Percentiles rank a stretch among this genome's conserved stretches.
Evolutionary conservation across 768 basidiomycete species (phyloP).

Genomic region (Royoungia palumana): DNA sequence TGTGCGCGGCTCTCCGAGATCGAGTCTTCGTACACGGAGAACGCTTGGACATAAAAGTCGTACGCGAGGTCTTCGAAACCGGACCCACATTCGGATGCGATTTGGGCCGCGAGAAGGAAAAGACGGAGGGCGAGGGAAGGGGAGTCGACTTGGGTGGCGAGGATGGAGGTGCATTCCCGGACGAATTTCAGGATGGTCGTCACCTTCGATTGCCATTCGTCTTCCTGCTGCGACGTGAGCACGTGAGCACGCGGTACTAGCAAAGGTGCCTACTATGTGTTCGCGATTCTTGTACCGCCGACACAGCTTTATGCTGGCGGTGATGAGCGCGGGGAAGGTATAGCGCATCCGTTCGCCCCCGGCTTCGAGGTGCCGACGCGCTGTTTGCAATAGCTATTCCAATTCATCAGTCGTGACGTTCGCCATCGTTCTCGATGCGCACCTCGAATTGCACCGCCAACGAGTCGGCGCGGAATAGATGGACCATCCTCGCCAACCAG

Average conservation of each 20-base stretch:
- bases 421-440: constrained; percentile 11
- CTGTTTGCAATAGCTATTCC: constrained; percentile 80
- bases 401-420: not conserved
- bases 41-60: constrained; percentile 96
- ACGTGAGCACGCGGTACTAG: not conserved
- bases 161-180: constrained; percentile 88
- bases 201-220: constrained; percentile 83
- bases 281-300: constrained; percentile 85
- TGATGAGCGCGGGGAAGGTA: constrained; percentile 95
- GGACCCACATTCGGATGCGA: constrained; percentile 90
- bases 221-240: constrained; percentile 49
- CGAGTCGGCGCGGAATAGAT: constrained; percentile 87
- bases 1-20: constrained; percentile 96
- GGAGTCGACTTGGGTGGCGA: constrained; percentile 90
- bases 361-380: constrained; percentile 82
- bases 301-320: constrained; percentile 89
- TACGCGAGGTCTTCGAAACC: constrained; percentile 95
- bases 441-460: constrained; percentile 90
- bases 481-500: constrained; percentile 98
- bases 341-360: constrained; percentile 95
- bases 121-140: constrained; percentile 89
- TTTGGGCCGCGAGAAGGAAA: constrained; percentile 93
- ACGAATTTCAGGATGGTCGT: constrained; percentile 91
- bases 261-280: constrained; percentile 47
- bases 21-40: constrained; percentile 96